Conservation (phyloP, 2,329 filamentous ascomycete genomes). For the Neonectria neomacrospora region DNA sequence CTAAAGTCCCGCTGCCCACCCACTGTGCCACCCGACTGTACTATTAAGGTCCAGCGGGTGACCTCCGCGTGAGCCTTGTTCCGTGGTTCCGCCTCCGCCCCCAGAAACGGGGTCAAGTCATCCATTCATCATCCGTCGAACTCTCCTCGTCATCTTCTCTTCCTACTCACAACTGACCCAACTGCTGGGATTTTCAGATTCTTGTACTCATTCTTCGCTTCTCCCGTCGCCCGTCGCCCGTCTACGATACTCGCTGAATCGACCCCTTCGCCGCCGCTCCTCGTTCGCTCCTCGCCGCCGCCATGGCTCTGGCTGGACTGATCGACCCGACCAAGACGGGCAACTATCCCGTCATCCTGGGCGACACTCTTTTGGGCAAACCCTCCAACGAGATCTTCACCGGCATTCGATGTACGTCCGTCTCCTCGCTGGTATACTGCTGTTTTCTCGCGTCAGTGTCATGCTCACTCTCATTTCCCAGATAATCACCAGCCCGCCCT, state of each 20-base stretch:
- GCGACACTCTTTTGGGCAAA: constrained; percentile 69
- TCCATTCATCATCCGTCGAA: constrained; percentile 1
- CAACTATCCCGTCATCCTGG: constrained; percentile 72
- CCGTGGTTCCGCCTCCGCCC: constrained; percentile 4
- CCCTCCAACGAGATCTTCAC: constrained; percentile 69
- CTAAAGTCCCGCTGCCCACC: neutral
- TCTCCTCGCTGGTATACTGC: neutral
- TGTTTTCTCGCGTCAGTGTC: neutral
- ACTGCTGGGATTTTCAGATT: neutral
- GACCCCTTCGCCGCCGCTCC: constrained; percentile 1
- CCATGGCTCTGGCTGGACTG: constrained; percentile 50
- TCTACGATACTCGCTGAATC: neutral
- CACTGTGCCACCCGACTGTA: neutral
- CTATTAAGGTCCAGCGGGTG: neutral
- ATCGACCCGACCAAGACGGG: constrained; percentile 70
- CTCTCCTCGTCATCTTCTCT: neutral
- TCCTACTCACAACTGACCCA: neutral
- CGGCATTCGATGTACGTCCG: constrained; percentile 66
- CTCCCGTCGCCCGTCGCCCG: neutral
- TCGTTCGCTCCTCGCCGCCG: constrained; percentile 1
- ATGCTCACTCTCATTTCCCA: constrained; percentile 45
- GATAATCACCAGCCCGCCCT: constrained; percentile 71
- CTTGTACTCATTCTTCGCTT: neutral
- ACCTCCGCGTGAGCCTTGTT: neutral
- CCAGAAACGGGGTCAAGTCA: neutral